These are phyloP conservation scores for Sclerotinia spermophila DNA, from an alignment of 2,329 filamentous ascomycete species.

Conservation along the genomic window DNA sequence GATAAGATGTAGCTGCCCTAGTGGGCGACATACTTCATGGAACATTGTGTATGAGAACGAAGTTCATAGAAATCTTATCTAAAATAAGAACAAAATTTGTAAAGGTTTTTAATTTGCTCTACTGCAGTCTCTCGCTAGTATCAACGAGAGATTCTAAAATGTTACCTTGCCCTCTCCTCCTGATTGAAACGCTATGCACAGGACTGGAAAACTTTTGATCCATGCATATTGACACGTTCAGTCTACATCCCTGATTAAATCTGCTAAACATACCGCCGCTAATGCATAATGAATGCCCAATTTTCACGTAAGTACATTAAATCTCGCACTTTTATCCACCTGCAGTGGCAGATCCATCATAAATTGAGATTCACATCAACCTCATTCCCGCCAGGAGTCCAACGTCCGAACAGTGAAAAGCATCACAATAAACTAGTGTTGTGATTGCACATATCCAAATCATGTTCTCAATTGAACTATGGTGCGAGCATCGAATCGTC, in stretches of 20 bases:
- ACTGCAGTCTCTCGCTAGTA: not conserved
- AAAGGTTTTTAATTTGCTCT: not conserved
- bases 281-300: not conserved
- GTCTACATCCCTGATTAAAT: not conserved
- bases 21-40: not conserved
- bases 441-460: not conserved
- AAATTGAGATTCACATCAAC: not conserved
- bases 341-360: not conserved
- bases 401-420: not conserved
- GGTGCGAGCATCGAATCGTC: not conserved
- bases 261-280: not conserved
- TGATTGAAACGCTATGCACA: no score
- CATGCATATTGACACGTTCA: not conserved
- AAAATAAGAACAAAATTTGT: not conserved
- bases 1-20: not conserved
- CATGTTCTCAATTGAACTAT: not conserved
- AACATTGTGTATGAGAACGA: not conserved
- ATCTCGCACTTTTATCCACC: fast-evolving
- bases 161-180: not conserved
- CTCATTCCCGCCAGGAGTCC: no score
- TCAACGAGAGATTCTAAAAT: not conserved
- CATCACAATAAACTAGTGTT: not conserved
- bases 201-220: not conserved
- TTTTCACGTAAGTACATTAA: not conserved
- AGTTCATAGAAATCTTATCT: no score